Conservation (phyloP, 148 eudicot species). For the Rhododendron williamsianum region DNA sequence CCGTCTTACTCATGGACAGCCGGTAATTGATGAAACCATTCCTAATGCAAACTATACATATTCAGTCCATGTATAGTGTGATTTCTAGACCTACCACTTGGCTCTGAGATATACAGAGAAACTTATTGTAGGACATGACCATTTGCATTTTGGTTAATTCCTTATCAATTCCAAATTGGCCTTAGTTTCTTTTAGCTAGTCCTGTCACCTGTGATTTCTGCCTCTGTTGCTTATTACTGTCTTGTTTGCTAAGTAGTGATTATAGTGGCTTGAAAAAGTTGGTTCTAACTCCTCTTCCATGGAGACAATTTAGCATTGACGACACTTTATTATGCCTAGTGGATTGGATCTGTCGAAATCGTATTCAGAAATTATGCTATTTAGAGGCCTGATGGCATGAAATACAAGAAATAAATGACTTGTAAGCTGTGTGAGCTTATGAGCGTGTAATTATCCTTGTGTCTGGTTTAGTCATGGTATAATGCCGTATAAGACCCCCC, state of each 20-base stretch:
- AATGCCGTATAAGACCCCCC: not conserved
- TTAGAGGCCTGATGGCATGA: not conserved
- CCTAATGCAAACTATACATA: not conserved
- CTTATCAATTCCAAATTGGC: not conserved
- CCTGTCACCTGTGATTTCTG: not conserved
- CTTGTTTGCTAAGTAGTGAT: not conserved
- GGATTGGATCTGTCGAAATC: not conserved
- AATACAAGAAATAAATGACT: not conserved
- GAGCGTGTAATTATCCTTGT: not conserved
- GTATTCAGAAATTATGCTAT: not conserved
- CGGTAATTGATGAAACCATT: conserved; percentile 37
- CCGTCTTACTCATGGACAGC: conserved; percentile 81
- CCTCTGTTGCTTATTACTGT: not conserved
- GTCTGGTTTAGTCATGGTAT: not conserved
- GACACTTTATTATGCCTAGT: not conserved
- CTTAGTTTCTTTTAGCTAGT: not conserved
- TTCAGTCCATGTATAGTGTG: not conserved
- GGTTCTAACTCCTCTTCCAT: not conserved
- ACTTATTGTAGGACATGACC: not conserved
- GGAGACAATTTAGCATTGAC: not conserved
- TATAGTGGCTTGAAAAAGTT: not conserved
- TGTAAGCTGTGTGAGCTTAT: not conserved
- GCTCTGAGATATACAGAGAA: not conserved
- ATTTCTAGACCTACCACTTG: not conserved
- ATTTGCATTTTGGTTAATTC: not conserved